phyloP scores from a whole-genome alignment of 768 basidiomycete species.

The Coprinellus aureogranulatus region DNA sequence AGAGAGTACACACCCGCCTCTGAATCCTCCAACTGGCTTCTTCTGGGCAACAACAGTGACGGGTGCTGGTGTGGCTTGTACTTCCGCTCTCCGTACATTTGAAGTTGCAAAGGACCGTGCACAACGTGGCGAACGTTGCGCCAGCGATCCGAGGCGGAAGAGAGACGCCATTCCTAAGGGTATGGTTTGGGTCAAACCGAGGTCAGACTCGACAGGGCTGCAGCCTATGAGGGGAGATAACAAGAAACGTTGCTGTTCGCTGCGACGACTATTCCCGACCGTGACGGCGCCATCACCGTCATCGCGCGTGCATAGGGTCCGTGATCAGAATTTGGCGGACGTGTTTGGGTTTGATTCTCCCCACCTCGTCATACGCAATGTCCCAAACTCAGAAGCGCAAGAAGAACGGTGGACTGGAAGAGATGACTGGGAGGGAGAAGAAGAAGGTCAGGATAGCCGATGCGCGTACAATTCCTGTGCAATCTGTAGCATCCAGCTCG shows the following conservation, averaged over 20 bases:
- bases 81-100: background rate
- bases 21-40: constrained; percentile 74
- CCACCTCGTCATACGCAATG: background rate
- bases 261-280: background rate
- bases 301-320: background rate
- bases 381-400: constrained; percentile 32
- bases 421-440: constrained; percentile 48
- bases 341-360: background rate
- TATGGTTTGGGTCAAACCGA: background rate
- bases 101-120: background rate
- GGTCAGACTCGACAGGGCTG: background rate
- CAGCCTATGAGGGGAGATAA: background rate
- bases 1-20: constrained; percentile 50
- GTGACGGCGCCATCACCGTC: background rate
- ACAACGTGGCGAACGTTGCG: constrained; percentile 4
- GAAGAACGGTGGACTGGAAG: constrained; percentile 25
- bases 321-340: background rate
- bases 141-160: constrained; percentile 6
- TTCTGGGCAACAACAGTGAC: constrained; percentile 57
- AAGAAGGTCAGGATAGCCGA: constrained; percentile 67
- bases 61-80: constrained; percentile 38
- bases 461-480: constrained; percentile 69
- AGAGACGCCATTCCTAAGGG: constrained; percentile 2
- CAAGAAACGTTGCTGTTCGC: background rate
- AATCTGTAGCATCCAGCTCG: constrained; percentile 32